Evolutionary conservation across 805 yeast species (phyloP).

Genomic region (Candida glaebosa): DNA sequence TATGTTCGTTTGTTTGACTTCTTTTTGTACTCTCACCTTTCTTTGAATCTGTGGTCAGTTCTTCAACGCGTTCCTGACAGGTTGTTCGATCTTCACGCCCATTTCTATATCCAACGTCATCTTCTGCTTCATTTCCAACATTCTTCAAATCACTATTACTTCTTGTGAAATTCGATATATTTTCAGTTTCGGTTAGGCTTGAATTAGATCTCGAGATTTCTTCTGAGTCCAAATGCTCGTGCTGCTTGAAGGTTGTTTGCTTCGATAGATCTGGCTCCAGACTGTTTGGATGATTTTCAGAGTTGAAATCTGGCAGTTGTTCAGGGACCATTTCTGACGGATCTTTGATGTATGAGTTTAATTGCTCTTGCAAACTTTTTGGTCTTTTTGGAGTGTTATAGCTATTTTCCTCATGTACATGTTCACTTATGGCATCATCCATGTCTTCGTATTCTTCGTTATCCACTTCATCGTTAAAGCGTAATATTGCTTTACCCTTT

Average conservation of each 20-base stretch:
- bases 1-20: background rate
- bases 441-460: constrained; percentile 38
- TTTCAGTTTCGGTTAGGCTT: background rate
- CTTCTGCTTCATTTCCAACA: background rate
- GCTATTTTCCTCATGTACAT: background rate
- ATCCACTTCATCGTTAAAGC: constrained; percentile 33
- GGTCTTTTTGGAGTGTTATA: background rate
- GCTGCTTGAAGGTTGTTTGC: too few species aligned
- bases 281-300: too few species aligned
- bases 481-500: constrained; percentile 38
- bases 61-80: too few species aligned
- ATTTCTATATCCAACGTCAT: background rate
- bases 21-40: background rate
- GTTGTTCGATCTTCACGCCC: too few species aligned
- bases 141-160: background rate
- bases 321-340: constrained; percentile 4
- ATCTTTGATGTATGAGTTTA: constrained; percentile 7
- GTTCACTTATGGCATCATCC: constrained; percentile 9
- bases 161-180: background rate
- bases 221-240: too few species aligned
- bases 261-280: too few species aligned
- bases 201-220: too few species aligned
- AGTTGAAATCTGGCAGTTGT: background rate
- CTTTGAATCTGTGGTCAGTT: too few species aligned
- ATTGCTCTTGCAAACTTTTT: constrained; percentile 10